Percentiles rank a stretch among this genome's conserved stretches.
Conservation (phyloP, 169 alveolate species). For the Plasmodium fragile region DNA sequence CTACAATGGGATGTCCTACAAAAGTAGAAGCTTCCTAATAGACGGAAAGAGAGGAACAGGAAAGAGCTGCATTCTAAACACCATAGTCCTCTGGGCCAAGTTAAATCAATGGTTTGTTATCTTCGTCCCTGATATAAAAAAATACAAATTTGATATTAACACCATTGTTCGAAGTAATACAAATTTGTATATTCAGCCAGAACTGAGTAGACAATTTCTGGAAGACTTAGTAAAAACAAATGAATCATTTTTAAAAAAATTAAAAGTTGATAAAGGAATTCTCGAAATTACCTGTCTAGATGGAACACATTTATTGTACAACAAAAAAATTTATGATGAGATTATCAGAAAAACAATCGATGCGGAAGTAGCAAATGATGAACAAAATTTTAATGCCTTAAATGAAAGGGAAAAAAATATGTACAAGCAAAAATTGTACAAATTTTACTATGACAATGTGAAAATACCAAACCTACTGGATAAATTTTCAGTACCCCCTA, state of each 20-base stretch:
- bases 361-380: slow-evolving; percentile 80
- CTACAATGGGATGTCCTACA: neutral
- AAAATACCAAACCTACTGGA: slow-evolving; percentile 77
- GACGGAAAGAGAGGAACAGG: slow-evolving; percentile 89
- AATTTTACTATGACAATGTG: slow-evolving; percentile 16
- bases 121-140: slow-evolving; percentile 80
- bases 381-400: slow-evolving; percentile 68
- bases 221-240: slow-evolving; percentile 80
- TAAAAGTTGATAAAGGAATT: slow-evolving; percentile 58
- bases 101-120: slow-evolving; percentile 85
- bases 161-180: slow-evolving; percentile 85
- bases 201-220: slow-evolving; percentile 82
- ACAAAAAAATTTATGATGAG: slow-evolving; percentile 81
- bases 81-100: slow-evolving; percentile 85
- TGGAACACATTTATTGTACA: slow-evolving; percentile 82
- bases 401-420: slow-evolving; percentile 63
- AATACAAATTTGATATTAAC: slow-evolving; percentile 83
- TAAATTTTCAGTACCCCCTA: slow-evolving; percentile 79
- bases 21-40: slow-evolving; percentile 59
- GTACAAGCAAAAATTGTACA: slow-evolving; percentile 57
- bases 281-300: slow-evolving; percentile 81
- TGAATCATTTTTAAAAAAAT: slow-evolving; percentile 64
- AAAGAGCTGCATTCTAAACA: slow-evolving; percentile 84
- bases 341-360: slow-evolving; percentile 80
- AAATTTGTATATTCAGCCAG: slow-evolving; percentile 86